Percentiles rank a stretch among this genome's conserved stretches.
These are phyloP conservation scores for Antitrichia curtipendula DNA, from an alignment of 225 moss, liverwort and hornwort genomes.

Conservation along the genomic window DNA sequence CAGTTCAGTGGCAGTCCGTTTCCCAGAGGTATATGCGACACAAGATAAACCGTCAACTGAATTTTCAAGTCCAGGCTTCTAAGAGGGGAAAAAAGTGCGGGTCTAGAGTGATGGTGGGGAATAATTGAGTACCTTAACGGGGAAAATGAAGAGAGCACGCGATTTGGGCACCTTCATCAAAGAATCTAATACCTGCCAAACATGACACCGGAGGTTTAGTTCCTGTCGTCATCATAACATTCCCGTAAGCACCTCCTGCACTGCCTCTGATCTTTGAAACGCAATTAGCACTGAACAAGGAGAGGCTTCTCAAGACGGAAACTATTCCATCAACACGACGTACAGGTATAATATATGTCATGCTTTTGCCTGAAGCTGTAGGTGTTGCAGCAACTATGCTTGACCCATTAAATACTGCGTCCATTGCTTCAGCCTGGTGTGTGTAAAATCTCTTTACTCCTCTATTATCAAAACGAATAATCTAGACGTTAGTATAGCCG, in stretches of 20 bases:
- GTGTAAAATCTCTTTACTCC: constrained; percentile 41
- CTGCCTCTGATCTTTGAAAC: background rate
- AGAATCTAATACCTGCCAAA: constrained; percentile 41
- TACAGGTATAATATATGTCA: constrained; percentile 55
- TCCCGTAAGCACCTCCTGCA: background rate
- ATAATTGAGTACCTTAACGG: constrained; percentile 26
- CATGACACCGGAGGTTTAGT: background rate
- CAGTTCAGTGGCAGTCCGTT: background rate
- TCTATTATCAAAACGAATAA: constrained; percentile 1
- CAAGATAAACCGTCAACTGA: background rate
- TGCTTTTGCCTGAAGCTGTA: constrained; percentile 63
- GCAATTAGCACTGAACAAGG: background rate
- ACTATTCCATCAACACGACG: background rate
- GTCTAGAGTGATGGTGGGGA: background rate
- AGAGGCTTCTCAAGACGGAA: background rate
- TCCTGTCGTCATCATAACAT: background rate
- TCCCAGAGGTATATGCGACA: background rate
- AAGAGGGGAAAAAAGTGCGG: background rate
- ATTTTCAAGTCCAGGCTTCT: background rate
- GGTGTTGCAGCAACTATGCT: constrained; percentile 63
- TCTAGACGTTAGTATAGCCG: background rate
- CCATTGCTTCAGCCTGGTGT: constrained; percentile 55
- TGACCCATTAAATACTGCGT: constrained; percentile 51
- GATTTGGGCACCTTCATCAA: constrained; percentile 47
- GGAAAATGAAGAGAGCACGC: constrained; percentile 49